Evolutionary conservation across 345 rosid species (phyloP), one percentile per base, ranked within the genome.

Genomic region (Bruguiera gymnorhiza): DNA sequence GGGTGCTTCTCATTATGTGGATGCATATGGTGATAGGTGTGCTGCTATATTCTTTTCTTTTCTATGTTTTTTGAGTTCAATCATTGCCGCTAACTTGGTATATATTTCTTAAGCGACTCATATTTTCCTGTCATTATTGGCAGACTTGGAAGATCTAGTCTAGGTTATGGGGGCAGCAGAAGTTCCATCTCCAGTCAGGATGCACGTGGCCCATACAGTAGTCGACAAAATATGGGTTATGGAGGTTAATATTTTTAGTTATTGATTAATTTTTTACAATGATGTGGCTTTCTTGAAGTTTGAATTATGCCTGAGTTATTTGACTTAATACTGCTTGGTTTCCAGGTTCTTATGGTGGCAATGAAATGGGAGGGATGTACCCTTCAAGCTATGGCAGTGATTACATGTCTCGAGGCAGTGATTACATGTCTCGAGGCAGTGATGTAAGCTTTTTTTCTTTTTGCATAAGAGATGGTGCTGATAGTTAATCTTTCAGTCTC

Each of bases 121-220:
- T 62, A 30, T 8, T 50, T 72, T 51, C 53, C 24, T 70, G 5
- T 68, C 70, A 64, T 81, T 55, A n/a, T 83, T 85, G 68, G 69
- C 74, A 92, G 98, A 76, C 76, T 85, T 72, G 96, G 91, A 58
- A 87, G 98, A 82, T 85, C 96, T 63, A 86, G 77, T 78, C 55
- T 84, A 48, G 98, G 93, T 63, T 90, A 88, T 79, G 89, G 96
- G 50, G 72, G 91, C 82, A 84, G 96, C 86, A 84, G 98, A 81
- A 86, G 82, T 81, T 74, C 99, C 31, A 74, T 88, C 53, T 80
- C 93, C 55, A 81, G 85, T 78, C 91, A 92, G 68, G 98, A 92
- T 74, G 81, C 91, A 24, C 99, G 87, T 79, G 96, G 97, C 39
- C 80, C 83, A 23, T 90, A 90, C 71, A 76, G 82, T 73, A 84